Evolutionary conservation across 2,329 filamentous ascomycete genomes (phyloP).

Genomic region (Elsinoe fawcettii): DNA sequence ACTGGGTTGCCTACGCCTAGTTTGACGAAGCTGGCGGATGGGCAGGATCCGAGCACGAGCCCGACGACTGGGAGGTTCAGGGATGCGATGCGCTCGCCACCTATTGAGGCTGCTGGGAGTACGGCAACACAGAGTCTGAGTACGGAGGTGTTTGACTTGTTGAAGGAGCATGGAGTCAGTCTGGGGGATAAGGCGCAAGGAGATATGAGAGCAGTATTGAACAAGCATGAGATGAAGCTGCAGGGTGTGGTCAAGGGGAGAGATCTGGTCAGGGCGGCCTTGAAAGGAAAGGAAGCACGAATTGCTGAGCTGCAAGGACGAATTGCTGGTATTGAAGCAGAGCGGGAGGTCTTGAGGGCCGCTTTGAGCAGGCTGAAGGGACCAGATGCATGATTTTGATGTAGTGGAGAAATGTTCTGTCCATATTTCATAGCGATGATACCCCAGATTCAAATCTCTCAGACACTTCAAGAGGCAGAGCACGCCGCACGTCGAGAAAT

Average conservation of each 20-base stretch:
- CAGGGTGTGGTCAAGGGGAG: conserved; percentile 57
- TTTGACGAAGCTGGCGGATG: background rate
- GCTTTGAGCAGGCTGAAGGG: conserved; percentile 3
- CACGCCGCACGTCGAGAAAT: background rate
- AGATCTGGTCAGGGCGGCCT: conserved; percentile 55
- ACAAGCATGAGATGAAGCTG: conserved; percentile 49
- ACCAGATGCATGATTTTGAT: background rate
- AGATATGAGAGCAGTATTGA: conserved; percentile 41
- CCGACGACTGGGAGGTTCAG: conserved; percentile 30
- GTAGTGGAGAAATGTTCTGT: background rate
- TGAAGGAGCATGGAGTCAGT: conserved; percentile 19
- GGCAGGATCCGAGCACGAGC: conserved; percentile 22
- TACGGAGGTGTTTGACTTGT: conserved; percentile 16
- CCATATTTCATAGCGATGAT: background rate
- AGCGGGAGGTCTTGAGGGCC: conserved; percentile 46
- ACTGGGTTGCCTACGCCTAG: conserved; percentile 16
- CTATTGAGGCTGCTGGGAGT: background rate
- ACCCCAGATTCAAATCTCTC: background rate
- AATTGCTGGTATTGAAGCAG: conserved; percentile 50
- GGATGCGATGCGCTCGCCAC: conserved; percentile 15
- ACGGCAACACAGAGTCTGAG: background rate
- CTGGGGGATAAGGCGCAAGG: conserved; percentile 27
- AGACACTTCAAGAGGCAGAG: too few relatives aligned
- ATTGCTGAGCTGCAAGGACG: conserved; percentile 59
- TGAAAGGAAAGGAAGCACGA: conserved; percentile 58